Base-by-base conservation (phyloP, 495 filamentous ascomycete species). In the Filosporella fistucella region DNA sequence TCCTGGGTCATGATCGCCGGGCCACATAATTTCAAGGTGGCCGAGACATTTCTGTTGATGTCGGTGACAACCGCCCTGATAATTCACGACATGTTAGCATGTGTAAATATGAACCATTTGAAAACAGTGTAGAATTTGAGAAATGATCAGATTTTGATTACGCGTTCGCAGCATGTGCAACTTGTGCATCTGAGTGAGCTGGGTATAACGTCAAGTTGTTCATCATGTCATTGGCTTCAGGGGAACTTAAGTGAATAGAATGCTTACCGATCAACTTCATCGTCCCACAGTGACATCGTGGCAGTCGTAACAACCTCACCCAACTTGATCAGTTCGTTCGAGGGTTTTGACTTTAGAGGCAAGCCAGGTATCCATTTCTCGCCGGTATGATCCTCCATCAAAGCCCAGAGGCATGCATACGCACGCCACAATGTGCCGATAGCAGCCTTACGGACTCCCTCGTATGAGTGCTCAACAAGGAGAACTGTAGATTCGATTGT, bases 181-280 rank as follows among this genome's bases (percentile, higher is more conserved):
- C 61, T 70, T 76, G 75, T 71, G 86, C 80, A 79, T 97, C 84
- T 85, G 85, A 95, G 91, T 96, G 91, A 96, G 90, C 89, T 96
- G 90, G 90, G 91, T 91, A 60, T 85, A 89, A 93, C 88, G 88
- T 88, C 81, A 70, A 67, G 67, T 68, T 78, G 67, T 68, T 95
- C 88, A 95, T 97, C 90, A 91, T 90, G 63, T 64, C 56, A 47
- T 40, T 17, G 14, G 22, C 18, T 7, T 20, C 5, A 18, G 21
- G 42, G 13, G 18, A 39, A 46, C 11, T 28, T 25, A 47, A 18
- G 51, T 46, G 40, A 50, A 36, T 57, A 52, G 36, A 29, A 35
- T 58, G 78, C 84, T 57, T 85, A 95, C 93, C 90, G 83, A 67
- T 97, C 93, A 58, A 80, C 77, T 67, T 98, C 94, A 55, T 93